Evolutionary conservation across 2,329 filamentous ascomycete species (phyloP), one percentile per base, ranked within the genome.

Genomic region (Penicillium thymicola): DNA sequence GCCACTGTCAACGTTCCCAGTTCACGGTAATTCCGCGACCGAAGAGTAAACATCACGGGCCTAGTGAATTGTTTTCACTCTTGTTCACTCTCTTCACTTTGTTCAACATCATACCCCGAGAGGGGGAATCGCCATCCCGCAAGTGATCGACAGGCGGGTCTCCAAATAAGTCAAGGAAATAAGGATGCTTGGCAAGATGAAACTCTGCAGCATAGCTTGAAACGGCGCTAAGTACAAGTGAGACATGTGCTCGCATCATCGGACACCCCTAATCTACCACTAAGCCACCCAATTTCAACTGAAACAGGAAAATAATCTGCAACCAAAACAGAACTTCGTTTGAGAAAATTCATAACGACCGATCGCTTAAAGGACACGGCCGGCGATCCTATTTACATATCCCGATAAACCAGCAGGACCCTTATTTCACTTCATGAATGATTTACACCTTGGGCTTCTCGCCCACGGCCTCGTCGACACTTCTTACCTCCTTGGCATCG

Each of bases 131-230:
- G 14, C 25, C 10, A 34, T 14, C 11, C 9, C 21, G n/a, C 4
- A 23, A 34, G 14, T 43, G 53, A 44, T 45, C 53, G 40, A 21
- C 32, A 10, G 4, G 28, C 7, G 10, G 13, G 4, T 32, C 34
- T n/a, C 47, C 32, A 45, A 34, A 51, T 34, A 16, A 18, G 34
- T 23, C 27, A 55, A 21, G 47, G 47, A 27, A 27, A 25, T 34
- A 25, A 45, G 21, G 23, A 36, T 38, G 8, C 10, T n/a, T 18
- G 9, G 7, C 6, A 32, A 9, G 45, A 51, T 51, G 47, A 51
- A 45, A 55, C 53, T 43, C 23, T 45, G 47, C 47, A 51, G 47
- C 18, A 30, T 18, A 18, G 21, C 4, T 27, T 55, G 53, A 55
- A 55, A 55, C 53, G 16, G 18, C 25, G 41, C 38, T 2, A 23